A percentile compares a stretch with the other conserved stretches of the same genome.
phyloP scores from a whole-genome alignment of 441 rosid genomes.

The Corymbia calophylla region DNA sequence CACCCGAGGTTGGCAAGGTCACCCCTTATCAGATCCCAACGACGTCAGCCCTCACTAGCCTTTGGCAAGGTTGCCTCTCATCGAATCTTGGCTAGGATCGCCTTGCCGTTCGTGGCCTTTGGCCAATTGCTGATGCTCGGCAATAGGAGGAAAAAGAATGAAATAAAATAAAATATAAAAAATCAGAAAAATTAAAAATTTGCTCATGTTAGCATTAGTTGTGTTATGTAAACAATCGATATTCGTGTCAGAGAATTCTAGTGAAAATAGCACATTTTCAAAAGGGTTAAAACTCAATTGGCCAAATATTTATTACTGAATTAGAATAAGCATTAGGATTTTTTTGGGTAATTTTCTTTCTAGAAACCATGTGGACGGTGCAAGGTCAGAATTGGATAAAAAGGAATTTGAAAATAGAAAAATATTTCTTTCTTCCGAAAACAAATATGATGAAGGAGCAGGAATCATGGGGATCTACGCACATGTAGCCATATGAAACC shows the following conservation, averaged over 20 bases:
- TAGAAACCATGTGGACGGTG: neutral
- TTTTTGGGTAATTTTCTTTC: neutral
- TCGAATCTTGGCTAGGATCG: too few relatives aligned
- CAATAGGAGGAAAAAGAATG: rapidly evolving
- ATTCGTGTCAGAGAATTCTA: rapidly evolving
- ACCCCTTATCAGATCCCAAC: rapidly evolving
- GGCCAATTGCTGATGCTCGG: too few relatives aligned
- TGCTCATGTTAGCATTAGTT: rapidly evolving
- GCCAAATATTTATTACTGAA: neutral
- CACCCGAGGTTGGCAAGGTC: too few relatives aligned
- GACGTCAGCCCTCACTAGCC: rapidly evolving
- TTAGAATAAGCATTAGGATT: neutral
- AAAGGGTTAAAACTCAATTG: neutral
- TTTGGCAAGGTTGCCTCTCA: too few relatives aligned
- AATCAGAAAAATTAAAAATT: too few relatives aligned
- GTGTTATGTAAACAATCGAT: rapidly evolving
- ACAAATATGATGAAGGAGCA: neutral
- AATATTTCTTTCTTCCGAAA: neutral
- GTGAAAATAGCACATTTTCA: neutral
- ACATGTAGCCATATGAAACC: neutral
- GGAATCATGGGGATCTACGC: neutral
- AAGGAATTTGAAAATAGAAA: neutral
- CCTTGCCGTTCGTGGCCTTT: too few relatives aligned
- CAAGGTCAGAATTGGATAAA: neutral
- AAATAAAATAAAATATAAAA: too few relatives aligned